Conservation (phyloP, 2,329 filamentous ascomycete species). For the Aspergillus arachidicola region DNA sequence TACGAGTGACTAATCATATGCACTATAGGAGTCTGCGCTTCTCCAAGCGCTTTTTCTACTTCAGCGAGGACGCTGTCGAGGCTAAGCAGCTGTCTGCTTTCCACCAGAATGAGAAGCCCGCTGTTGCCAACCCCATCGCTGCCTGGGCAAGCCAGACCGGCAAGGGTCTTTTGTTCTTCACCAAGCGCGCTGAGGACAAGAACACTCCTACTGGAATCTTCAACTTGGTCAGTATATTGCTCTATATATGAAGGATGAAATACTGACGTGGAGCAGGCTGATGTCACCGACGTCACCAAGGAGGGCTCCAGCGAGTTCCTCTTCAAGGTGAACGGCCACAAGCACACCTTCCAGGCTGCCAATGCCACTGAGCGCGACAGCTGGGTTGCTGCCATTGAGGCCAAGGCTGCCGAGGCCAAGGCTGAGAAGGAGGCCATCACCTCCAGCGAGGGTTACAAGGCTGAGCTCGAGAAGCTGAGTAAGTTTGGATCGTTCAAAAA, state of each 20-base stretch:
- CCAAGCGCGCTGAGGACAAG: constrained; percentile 83
- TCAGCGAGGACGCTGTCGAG: constrained; percentile 72
- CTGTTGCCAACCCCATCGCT: constrained; percentile 74
- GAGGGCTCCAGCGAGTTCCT: constrained; percentile 81
- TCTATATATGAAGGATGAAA: constrained; percentile 3
- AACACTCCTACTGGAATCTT: constrained; percentile 77
- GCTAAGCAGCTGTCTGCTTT: constrained; percentile 74
- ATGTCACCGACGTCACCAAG: constrained; percentile 71
- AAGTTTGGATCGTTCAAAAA: constrained; percentile 36
- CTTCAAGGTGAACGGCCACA: constrained; percentile 82
- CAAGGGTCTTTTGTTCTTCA: constrained; percentile 91
- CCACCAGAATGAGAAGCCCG: constrained; percentile 85
- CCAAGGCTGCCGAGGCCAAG: constrained; percentile 83
- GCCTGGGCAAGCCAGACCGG: constrained; percentile 93
- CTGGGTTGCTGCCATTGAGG: constrained; percentile 85
- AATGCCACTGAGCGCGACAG: constrained; percentile 78
- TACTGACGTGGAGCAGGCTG: constrained; percentile 54
- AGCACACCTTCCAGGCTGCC: constrained; percentile 89
- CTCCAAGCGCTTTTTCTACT: constrained; percentile 92
- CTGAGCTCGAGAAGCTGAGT: constrained; percentile 72
- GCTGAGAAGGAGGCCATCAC: constrained; percentile 72
- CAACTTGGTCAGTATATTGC: constrained; percentile 68
- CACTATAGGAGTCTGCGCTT: constrained; percentile 76
- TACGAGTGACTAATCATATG: constrained; percentile 11
- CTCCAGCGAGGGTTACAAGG: constrained; percentile 86